Percentiles rank a stretch among this genome's conserved stretches.
Evolutionary conservation across 2,329 filamentous ascomycete species (phyloP).

Genomic region (Magnaporthiopsis incrustans): DNA sequence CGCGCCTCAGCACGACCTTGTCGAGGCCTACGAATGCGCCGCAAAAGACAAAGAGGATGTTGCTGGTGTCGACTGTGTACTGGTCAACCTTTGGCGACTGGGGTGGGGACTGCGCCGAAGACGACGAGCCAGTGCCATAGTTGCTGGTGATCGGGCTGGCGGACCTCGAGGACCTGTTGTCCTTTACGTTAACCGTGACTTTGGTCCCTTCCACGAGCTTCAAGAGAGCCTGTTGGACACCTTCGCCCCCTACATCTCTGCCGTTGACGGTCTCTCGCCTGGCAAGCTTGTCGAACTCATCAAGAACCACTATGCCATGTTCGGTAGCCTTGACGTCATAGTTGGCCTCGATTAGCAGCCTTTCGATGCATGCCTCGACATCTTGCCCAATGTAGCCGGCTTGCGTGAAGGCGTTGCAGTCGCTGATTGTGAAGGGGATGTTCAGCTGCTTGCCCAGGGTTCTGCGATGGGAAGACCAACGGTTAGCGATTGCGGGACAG

Average conservation of each 20-base stretch:
- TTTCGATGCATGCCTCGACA: conserved; percentile 89
- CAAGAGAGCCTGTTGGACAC: conserved; percentile 88
- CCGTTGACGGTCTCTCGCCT: conserved; percentile 80
- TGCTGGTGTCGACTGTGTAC: conserved; percentile 80
- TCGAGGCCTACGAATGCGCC: conserved; percentile 92
- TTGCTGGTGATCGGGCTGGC: conserved; percentile 44
- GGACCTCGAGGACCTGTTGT: conserved; percentile 53
- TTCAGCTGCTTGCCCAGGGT: conserved; percentile 89
- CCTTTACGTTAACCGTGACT: conserved; percentile 83
- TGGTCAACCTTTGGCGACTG: conserved; percentile 48
- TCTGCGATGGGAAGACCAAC: conserved; percentile 36
- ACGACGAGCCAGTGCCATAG: conserved; percentile 36
- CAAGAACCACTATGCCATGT: conserved; percentile 87
- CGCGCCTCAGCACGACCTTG: conserved; percentile 77
- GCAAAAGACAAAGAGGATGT: conserved; percentile 95
- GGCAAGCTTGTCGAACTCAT: conserved; percentile 97
- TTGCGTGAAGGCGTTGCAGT: conserved; percentile 93
- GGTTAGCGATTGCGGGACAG: neutral
- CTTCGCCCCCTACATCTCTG: conserved; percentile 91
- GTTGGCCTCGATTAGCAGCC: conserved; percentile 81
- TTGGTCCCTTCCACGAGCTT: conserved; percentile 97
- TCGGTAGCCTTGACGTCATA: conserved; percentile 81
- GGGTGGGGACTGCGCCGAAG: conserved; percentile 33
- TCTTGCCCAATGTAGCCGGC: conserved; percentile 97
- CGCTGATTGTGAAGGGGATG: conserved; percentile 89